These are phyloP conservation scores for Diutina pseudorugosa DNA, from an alignment of 1,139 yeast genomes.

Conservation along the genomic window DNA sequence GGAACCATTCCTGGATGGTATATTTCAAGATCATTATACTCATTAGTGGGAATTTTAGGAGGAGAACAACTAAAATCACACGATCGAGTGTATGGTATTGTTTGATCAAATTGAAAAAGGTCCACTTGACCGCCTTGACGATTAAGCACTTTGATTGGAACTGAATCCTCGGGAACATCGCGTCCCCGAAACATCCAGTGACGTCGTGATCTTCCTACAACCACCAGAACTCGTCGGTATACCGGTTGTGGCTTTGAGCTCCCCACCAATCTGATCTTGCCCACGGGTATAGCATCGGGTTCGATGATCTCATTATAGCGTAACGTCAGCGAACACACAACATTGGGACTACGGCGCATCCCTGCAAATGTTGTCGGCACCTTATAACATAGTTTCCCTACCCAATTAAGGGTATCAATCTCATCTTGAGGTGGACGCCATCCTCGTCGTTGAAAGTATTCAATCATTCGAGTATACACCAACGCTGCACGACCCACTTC, in stretches of 20 bases:
- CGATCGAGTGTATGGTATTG: slow-evolving; percentile 17
- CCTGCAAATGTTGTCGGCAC: slow-evolving; percentile 19
- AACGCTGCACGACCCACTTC: slow-evolving; percentile 19
- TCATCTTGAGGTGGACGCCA: slow-evolving; percentile 11
- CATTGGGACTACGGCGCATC: slow-evolving; percentile 21
- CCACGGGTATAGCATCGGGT: slow-evolving; percentile 10
- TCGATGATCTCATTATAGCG: slow-evolving; percentile 20
- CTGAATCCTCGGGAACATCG: slow-evolving; percentile 11
- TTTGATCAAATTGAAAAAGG: slow-evolving; percentile 20
- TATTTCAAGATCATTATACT: slow-evolving; percentile 25
- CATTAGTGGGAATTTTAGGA: slow-evolving; percentile 17
- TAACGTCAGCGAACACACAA: slow-evolving; percentile 16
- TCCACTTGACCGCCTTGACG: slow-evolving; percentile 12
- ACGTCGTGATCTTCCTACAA: slow-evolving; percentile 23
- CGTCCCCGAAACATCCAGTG: slow-evolving; percentile 31
- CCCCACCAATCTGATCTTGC: slow-evolving; percentile 9
- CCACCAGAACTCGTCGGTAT: slow-evolving; percentile 15
- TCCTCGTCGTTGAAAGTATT: slow-evolving; percentile 12
- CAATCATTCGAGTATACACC: slow-evolving; percentile 15
- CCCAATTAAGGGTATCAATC: slow-evolving; percentile 12
- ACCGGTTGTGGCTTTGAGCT: slow-evolving; percentile 12
- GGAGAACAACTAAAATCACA: slow-evolving; percentile 6
- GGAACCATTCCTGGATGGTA: slow-evolving; percentile 23
- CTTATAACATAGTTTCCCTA: slow-evolving; percentile 17
- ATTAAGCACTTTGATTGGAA: slow-evolving; percentile 13